Percentiles rank a stretch among this genome's conserved stretches.
phyloP scores from a whole-genome alignment of 1,284 basidiomycete genomes.

The Hemileia vastatrix region DNA sequence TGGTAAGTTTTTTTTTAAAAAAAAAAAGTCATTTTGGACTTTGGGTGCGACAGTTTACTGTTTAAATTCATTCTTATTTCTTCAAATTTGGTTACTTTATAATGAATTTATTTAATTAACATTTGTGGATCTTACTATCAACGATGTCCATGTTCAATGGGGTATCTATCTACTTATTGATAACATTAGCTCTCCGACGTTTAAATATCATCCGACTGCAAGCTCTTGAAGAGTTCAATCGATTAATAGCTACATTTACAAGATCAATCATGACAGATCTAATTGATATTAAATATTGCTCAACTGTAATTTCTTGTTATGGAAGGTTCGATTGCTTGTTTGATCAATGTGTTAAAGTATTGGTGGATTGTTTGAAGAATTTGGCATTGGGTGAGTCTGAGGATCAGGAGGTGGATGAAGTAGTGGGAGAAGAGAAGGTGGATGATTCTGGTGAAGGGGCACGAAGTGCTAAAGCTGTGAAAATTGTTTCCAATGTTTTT shows the following conservation, averaged over 20 bases:
- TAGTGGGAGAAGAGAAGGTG: too few species aligned
- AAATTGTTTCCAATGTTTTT: too few species aligned
- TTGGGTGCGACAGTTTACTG: background rate
- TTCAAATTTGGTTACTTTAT: background rate
- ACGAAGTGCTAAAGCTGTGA: too few species aligned
- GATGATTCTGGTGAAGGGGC: too few species aligned
- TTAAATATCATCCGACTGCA: conserved; percentile 7
- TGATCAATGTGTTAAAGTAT: conserved; percentile 12
- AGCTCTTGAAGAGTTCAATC: conserved; percentile 11
- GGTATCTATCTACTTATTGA: background rate
- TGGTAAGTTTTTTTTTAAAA: too few species aligned
- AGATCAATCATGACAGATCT: conserved; percentile 20
- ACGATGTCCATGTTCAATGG: background rate
- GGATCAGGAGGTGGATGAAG: background rate
- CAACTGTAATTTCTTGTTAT: conserved; percentile 8
- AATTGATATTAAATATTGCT: conserved; percentile 13
- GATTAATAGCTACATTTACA: conserved; percentile 18
- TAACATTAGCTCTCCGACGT: background rate
- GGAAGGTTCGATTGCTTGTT: conserved; percentile 12
- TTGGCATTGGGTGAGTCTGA: background rate
- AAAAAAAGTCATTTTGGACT: background rate
- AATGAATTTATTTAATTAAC: background rate
- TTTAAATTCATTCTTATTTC: background rate
- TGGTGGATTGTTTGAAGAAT: conserved; percentile 6
- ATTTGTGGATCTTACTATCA: background rate